Percentiles rank a stretch among this genome's conserved stretches.
These are phyloP conservation scores for Chlamydomonas eustigma DNA, from an alignment of 139 green algal genomes.

Conservation along the genomic window DNA sequence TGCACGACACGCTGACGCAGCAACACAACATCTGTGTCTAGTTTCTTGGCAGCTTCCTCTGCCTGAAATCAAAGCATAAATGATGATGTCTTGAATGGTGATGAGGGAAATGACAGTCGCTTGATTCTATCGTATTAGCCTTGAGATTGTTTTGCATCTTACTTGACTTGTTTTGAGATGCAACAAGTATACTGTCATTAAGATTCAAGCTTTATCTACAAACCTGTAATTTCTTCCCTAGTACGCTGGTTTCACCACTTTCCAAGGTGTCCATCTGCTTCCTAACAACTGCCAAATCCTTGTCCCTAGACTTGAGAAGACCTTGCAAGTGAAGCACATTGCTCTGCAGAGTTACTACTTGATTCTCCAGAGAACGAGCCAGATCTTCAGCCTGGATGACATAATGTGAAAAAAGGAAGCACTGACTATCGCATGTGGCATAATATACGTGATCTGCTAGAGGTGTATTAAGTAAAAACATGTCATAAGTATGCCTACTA, in stretches of 20 bases:
- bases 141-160: no score
- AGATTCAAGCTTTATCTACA: background rate
- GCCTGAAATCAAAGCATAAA: background rate
- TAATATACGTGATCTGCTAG: no score
- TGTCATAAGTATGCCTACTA: no score
- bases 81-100: background rate
- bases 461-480: background rate
- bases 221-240: background rate
- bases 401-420: no score
- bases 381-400: background rate
- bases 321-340: background rate
- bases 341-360: background rate
- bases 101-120: background rate
- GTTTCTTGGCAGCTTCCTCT: conserved; percentile 18
- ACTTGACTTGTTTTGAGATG: background rate
- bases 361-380: background rate
- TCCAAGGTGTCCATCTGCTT: background rate
- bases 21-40: conserved; percentile 16
- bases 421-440: no score
- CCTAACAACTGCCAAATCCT: background rate
- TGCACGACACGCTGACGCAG: background rate
- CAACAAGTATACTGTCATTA: background rate
- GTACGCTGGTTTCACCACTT: background rate
- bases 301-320: background rate
- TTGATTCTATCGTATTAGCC: no score